Evolutionary conservation across 116 monocot genomes (phyloP).

Genomic region (Phalaenopsis hybrid): DNA sequence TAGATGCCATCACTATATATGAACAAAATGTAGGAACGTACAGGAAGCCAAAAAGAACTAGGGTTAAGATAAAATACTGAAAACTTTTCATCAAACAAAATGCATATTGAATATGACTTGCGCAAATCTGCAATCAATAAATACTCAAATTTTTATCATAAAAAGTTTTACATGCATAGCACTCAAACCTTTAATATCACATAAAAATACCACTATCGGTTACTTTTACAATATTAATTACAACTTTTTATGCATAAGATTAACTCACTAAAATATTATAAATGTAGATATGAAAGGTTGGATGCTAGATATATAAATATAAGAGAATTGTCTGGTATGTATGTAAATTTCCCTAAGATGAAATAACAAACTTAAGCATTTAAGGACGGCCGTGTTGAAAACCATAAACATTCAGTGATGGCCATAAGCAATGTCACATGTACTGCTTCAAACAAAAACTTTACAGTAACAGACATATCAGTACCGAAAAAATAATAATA

Average conservation of each 20-base stretch:
- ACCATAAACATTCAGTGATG: slow-evolving; percentile 6
- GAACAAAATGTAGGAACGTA: background rate
- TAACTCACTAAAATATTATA: too few species aligned
- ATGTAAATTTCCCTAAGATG: background rate
- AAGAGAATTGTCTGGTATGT: too few species aligned
- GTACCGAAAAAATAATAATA: too few species aligned
- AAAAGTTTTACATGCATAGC: too few species aligned
- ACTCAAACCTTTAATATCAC: too few species aligned
- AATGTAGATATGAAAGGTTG: too few species aligned
- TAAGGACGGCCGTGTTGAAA: slow-evolving; percentile 1
- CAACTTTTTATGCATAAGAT: too few species aligned
- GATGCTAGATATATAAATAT: too few species aligned
- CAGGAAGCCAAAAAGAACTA: background rate
- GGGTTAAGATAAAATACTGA: background rate
- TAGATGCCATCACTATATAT: background rate
- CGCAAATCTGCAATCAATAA: background rate
- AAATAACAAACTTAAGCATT: too few species aligned
- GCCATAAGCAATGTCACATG: background rate
- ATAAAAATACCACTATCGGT: too few species aligned
- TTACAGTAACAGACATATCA: background rate
- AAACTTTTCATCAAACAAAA: background rate
- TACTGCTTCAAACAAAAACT: background rate
- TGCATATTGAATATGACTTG: background rate
- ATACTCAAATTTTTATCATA: background rate
- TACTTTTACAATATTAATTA: too few species aligned